Conservation (phyloP, 2,329 filamentous ascomycete genomes). For the Pseudophaeomoniella oleicola region DNA sequence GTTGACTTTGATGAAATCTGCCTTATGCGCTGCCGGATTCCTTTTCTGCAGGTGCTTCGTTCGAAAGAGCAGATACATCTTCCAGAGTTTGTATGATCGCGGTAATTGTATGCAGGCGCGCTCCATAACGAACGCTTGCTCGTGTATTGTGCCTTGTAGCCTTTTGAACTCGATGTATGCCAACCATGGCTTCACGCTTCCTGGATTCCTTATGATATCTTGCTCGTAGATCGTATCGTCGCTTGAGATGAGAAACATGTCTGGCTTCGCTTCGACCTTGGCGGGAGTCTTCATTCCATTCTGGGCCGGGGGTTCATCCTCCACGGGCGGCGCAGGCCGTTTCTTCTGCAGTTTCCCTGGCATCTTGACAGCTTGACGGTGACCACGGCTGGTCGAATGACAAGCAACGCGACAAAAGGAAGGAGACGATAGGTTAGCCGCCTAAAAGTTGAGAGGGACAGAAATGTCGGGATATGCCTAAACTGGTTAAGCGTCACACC, state of each 20-base stretch:
- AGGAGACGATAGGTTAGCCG: too few species aligned
- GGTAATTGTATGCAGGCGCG: constrained; percentile 80
- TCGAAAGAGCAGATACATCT: constrained; percentile 82
- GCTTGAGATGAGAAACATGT: constrained; percentile 35
- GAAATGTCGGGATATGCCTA: too few species aligned
- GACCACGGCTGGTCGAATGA: background rate
- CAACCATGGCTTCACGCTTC: constrained; percentile 85
- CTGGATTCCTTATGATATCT: constrained; percentile 74
- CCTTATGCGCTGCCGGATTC: constrained; percentile 64
- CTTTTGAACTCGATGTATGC: constrained; percentile 85
- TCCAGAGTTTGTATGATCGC: constrained; percentile 96
- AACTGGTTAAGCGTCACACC: too few species aligned
- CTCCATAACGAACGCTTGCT: constrained; percentile 83
- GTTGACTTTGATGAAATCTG: constrained; percentile 88
- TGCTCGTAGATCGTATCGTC: constrained; percentile 95
- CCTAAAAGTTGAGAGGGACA: too few species aligned
- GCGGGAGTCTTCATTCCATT: background rate
- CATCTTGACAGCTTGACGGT: background rate
- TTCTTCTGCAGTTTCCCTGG: constrained; percentile 1
- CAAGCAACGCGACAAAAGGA: constrained; percentile 15
- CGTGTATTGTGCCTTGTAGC: constrained; percentile 68
- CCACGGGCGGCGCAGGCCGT: background rate
- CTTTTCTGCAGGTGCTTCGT: constrained; percentile 66
- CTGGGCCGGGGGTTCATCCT: background rate
- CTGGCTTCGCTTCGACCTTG: constrained; percentile 5